Base-by-base conservation (phyloP, 495 filamentous ascomycete species). In the Penicillium mononematosum region DNA sequence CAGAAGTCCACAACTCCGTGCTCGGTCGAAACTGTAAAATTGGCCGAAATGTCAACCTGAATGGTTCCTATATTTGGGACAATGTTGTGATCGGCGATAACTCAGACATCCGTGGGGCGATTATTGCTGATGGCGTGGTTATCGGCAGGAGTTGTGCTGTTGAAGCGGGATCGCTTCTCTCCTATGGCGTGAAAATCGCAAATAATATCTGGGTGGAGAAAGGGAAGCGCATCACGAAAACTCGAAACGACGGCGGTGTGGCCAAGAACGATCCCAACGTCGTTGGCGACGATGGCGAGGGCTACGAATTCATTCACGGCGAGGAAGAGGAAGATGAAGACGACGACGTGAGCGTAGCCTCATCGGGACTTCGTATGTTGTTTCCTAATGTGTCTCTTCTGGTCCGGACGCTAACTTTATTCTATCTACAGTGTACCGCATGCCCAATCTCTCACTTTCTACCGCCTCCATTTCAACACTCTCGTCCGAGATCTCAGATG, bases 31-130 rank as follows among this genome's bases (percentile, higher is more conserved):
- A 86, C 56, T 96, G 92, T 73, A 81, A 83, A 60, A 91, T 99
- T 58, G 94, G 95, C 24, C 87, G 81, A 56, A 87, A 93, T 60
- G 91, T 92, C 25, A 80, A 70, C 41, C 84, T 99, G 58, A 79
- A 88, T 20, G 80, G 88, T 63, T 88, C 92, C 11, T 93, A 94
- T 64, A 86, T 99, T 60, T 99, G 95, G 94, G 91, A 97, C 59
- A 79, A 87, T 61, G 85, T 84, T 4, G 78, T 81, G 4, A 84
- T 99, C 61, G 85, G 81, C 1, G 90, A 97, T 66, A 84, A 83
- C 6, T 77, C 85, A 10, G 79, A 78, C n/a, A 73, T 97, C 16
- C 74, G 80, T 12, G 83, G 83, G 53, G 87, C 92, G 8, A 85
- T 99, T 31, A 74, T 98, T 53, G 94, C 90, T 5, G 81, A 83